These are phyloP conservation scores for Pulveroboletus sp. DNA, from an alignment of 768 basidiomycete genomes.

Conservation along the genomic window DNA sequence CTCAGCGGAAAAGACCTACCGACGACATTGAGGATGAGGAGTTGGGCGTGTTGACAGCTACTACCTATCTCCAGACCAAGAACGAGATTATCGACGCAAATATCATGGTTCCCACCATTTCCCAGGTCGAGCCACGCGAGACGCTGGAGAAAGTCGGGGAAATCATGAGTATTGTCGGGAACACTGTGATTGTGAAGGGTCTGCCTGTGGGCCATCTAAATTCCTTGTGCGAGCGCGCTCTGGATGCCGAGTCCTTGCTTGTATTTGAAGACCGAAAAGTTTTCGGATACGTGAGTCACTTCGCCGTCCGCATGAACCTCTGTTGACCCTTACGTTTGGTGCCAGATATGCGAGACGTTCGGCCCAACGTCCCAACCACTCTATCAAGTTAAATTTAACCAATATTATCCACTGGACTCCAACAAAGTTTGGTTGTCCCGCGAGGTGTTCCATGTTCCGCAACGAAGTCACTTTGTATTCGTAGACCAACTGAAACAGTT, in stretches of 20 bases:
- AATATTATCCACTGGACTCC: conserved; percentile 55
- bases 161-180: conserved; percentile 68
- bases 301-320: conserved; percentile 3
- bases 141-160: conserved; percentile 72
- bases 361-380: conserved; percentile 88
- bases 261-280: conserved; percentile 87
- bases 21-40: conserved; percentile 51
- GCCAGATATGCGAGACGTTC: conserved; percentile 89
- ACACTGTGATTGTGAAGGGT: conserved; percentile 71
- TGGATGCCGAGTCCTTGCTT: conserved; percentile 87
- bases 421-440: conserved; percentile 51
- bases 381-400: conserved; percentile 82
- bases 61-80: conserved; percentile 57
- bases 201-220: conserved; percentile 38
- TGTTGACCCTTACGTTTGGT: conserved; percentile 13
- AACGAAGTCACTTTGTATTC: conserved; percentile 80
- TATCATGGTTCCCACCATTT: conserved; percentile 57
- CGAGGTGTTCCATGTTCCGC: conserved; percentile 78
- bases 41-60: conserved; percentile 32
- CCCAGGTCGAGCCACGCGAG: conserved; percentile 61
- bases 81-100: conserved; percentile 62
- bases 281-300: conserved; percentile 74
- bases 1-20: conserved; percentile 6
- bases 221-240: conserved; percentile 53
- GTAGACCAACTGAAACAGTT: conserved; percentile 60